phyloP scores from a whole-genome alignment of 2,329 filamentous ascomycete genomes.

The Phialophora tarda region DNA sequence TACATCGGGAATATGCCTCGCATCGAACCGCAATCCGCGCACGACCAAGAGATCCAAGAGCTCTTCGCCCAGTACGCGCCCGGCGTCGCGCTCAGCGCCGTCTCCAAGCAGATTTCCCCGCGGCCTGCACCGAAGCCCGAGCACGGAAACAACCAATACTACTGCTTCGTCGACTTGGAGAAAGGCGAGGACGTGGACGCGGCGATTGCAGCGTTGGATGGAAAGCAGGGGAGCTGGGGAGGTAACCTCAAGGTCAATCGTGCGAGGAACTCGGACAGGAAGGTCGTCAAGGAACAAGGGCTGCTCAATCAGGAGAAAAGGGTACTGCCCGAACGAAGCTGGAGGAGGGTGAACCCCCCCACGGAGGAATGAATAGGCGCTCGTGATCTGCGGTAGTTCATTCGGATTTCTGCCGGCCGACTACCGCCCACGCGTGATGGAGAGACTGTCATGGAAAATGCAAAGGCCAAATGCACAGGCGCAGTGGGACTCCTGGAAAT shows the following conservation, averaged over 20 bases:
- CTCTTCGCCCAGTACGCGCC: constrained; percentile 48
- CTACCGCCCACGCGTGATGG: background rate
- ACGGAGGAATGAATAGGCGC: background rate
- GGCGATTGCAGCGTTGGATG: constrained; percentile 56
- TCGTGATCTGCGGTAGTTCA: background rate
- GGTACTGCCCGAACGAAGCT: constrained; percentile 6
- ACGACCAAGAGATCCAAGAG: constrained; percentile 50
- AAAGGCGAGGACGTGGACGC: constrained; percentile 60
- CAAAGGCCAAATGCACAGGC: background rate
- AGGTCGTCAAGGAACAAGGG: constrained; percentile 35
- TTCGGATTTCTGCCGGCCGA: background rate
- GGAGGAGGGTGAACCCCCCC: constrained; percentile 7
- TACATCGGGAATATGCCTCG: constrained; percentile 56
- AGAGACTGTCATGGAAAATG: background rate
- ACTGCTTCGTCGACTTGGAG: constrained; percentile 69
- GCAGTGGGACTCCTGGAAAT: background rate
- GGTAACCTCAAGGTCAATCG: constrained; percentile 47
- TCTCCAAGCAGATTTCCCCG: constrained; percentile 63
- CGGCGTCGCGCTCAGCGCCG: constrained; percentile 52
- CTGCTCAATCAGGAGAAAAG: constrained; percentile 16
- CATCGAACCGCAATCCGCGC: constrained; percentile 50
- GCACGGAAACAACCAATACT: constrained; percentile 64
- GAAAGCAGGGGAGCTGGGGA: constrained; percentile 50
- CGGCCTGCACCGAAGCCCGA: constrained; percentile 58
- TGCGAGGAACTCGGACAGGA: constrained; percentile 42